phyloP scores from a whole-genome alignment of 352 stramenopile genomes.

The Pythium chondricola region DNA sequence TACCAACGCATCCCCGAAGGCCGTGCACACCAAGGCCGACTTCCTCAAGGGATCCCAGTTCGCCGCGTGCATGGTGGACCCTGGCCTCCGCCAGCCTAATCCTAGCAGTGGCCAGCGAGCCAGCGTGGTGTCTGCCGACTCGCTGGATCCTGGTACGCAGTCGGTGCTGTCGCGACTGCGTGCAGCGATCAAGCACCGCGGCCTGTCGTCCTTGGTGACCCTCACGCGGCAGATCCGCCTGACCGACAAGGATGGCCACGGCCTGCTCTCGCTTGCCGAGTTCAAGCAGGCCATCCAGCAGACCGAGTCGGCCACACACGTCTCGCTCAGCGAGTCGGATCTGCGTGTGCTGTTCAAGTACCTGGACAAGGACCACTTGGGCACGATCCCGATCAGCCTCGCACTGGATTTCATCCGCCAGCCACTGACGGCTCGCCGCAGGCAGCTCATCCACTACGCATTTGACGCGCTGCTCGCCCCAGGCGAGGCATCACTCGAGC shows the following conservation, averaged over 20 bases:
- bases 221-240: constrained; percentile 65
- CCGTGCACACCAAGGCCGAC: constrained; percentile 40
- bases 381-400: constrained; percentile 61
- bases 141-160: constrained; percentile 43
- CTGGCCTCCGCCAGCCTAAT: constrained; percentile 24
- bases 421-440: constrained; percentile 65
- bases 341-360: constrained; percentile 65
- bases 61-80: constrained; percentile 52
- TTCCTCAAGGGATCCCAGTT: constrained; percentile 69
- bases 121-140: constrained; percentile 3
- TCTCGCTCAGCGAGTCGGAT: constrained; percentile 60
- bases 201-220: constrained; percentile 53
- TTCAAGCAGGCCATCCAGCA: constrained; percentile 66
- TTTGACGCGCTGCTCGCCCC: constrained; percentile 30
- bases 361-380: constrained; percentile 74
- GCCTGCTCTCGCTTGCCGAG: constrained; percentile 56
- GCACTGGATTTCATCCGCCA: constrained; percentile 81
- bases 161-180: constrained; percentile 53
- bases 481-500: constrained; percentile 27
- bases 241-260: constrained; percentile 62
- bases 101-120: constrained; percentile 11
- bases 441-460: constrained; percentile 61
- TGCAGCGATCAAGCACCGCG: constrained; percentile 36
- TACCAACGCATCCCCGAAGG: constrained; percentile 27
- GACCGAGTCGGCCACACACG: constrained; percentile 23